phyloP scores from a whole-genome alignment of 805 yeast genomes.

The Groenewaldozyma salmanticensis region DNA sequence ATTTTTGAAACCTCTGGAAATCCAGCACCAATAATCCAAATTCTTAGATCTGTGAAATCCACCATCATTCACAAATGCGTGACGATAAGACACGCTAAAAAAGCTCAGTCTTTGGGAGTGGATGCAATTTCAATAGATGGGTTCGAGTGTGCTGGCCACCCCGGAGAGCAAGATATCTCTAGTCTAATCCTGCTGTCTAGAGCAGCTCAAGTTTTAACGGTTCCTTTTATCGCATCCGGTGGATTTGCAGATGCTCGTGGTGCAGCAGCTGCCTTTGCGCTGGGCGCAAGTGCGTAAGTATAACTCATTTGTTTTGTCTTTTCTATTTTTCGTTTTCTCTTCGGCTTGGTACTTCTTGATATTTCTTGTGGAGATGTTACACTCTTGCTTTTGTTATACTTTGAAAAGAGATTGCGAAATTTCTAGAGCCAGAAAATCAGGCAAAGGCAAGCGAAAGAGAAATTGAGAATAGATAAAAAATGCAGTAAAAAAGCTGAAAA shows the following conservation, averaged over 20 bases:
- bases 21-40: conserved; percentile 21
- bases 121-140: conserved; percentile 27
- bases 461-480: no score
- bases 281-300: conserved; percentile 24
- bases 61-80: conserved; percentile 26
- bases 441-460: no score
- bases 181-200: conserved; percentile 21
- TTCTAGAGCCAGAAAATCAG: no score
- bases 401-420: no score
- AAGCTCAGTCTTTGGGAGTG: conserved; percentile 25
- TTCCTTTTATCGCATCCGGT: conserved; percentile 27
- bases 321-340: no score
- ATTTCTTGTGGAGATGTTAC: no score
- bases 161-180: conserved; percentile 27
- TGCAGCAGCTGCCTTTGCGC: conserved; percentile 25
- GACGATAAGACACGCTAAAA: conserved; percentile 22
- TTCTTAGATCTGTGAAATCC: conserved; percentile 15
- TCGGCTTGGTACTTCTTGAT: no score
- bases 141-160: conserved; percentile 29
- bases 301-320: not conserved
- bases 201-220: conserved; percentile 20
- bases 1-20: conserved; percentile 28
- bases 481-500: no score
- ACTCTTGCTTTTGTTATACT: no score
- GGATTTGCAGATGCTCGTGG: conserved; percentile 27